A percentile compares a stretch with the other conserved stretches of the same genome.
These are phyloP conservation scores for Russula griseocarnosa DNA, from an alignment of 768 basidiomycete genomes.

Conservation along the genomic window DNA sequence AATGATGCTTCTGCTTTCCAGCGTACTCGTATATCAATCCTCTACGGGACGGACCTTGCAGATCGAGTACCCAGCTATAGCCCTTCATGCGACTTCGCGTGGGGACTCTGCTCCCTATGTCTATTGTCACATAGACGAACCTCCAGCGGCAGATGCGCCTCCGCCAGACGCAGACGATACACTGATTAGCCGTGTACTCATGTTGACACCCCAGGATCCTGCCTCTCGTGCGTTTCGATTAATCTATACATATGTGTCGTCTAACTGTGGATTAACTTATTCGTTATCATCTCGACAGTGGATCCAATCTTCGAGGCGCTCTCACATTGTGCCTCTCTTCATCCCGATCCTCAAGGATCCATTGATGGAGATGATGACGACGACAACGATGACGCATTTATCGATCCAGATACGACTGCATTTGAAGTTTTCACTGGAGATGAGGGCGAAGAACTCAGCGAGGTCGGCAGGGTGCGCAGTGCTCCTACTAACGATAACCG, in stretches of 20 bases:
- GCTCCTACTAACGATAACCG: constrained; percentile 75
- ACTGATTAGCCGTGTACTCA: constrained; percentile 72
- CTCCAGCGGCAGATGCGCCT: constrained; percentile 32
- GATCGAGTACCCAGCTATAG: constrained; percentile 84
- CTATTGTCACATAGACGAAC: constrained; percentile 92
- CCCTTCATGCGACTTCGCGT: constrained; percentile 88
- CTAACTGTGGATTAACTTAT: no score
- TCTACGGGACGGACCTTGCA: constrained; percentile 69
- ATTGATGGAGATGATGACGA: constrained; percentile 43
- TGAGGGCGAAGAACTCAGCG: constrained; percentile 70
- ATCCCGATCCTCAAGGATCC: constrained; percentile 60
- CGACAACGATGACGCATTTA: constrained; percentile 48
- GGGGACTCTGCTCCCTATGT: constrained; percentile 61
- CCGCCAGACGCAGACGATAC: constrained; percentile 40
- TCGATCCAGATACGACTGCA: constrained; percentile 41
- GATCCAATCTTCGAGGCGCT: constrained; percentile 84
- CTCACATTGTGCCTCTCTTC: constrained; percentile 78
- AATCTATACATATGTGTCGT: not conserved
- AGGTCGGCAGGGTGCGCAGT: constrained; percentile 92
- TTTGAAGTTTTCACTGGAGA: constrained; percentile 57
- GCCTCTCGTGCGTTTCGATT: constrained; percentile 51
- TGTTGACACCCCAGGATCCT: constrained; percentile 56
- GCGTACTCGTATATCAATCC: constrained; percentile 76
- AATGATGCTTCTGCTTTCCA: constrained; percentile 30
- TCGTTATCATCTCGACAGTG: constrained; percentile 44